phyloP scores from a whole-genome alignment of 2,329 filamentous ascomycete genomes.

The Ophiocordyceps camponoti-floridani region DNA sequence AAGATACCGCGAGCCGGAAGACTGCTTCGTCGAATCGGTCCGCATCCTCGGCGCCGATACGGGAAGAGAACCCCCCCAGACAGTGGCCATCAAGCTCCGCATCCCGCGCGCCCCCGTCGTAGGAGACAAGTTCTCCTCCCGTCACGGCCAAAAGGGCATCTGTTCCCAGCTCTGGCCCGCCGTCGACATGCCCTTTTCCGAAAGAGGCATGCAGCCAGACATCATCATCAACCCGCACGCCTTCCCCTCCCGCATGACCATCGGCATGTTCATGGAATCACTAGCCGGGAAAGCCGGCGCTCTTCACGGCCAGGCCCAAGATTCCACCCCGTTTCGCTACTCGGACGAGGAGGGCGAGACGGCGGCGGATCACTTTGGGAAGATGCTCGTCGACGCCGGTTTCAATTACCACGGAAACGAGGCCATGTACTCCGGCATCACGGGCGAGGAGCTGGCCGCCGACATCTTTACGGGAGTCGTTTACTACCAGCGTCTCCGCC shows the following conservation, averaged over 20 bases:
- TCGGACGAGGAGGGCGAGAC: conserved; percentile 85
- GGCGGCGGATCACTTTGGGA: conserved; percentile 84
- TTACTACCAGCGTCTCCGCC: conserved; percentile 92
- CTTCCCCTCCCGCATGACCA: conserved; percentile 98
- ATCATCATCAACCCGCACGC: conserved; percentile 99
- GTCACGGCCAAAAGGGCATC: conserved; percentile 97
- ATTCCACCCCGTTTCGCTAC: conserved; percentile 90
- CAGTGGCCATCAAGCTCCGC: conserved; percentile 81
- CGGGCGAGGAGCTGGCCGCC: conserved; percentile 78
- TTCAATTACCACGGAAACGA: conserved; percentile 99
- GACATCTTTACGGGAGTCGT: conserved; percentile 96
- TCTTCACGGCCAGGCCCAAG: conserved; percentile 87
- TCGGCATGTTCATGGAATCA: conserved; percentile 98
- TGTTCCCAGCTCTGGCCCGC: conserved; percentile 90
- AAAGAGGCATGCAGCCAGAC: conserved; percentile 91
- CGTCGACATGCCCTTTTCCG: conserved; percentile 89
- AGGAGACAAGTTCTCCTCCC: conserved; percentile 97
- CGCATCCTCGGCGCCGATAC: conserved; percentile 74
- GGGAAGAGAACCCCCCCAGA: conserved; percentile 68
- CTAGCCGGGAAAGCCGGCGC: conserved; percentile 89
- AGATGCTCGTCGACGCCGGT: conserved; percentile 85
- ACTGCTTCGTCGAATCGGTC: conserved; percentile 81
- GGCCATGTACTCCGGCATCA: conserved; percentile 96
- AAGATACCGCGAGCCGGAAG: conserved; percentile 86
- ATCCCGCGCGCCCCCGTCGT: conserved; percentile 82